Evolutionary conservation across 768 basidiomycete genomes (phyloP).

Genomic region (Astraeus odoratus): DNA sequence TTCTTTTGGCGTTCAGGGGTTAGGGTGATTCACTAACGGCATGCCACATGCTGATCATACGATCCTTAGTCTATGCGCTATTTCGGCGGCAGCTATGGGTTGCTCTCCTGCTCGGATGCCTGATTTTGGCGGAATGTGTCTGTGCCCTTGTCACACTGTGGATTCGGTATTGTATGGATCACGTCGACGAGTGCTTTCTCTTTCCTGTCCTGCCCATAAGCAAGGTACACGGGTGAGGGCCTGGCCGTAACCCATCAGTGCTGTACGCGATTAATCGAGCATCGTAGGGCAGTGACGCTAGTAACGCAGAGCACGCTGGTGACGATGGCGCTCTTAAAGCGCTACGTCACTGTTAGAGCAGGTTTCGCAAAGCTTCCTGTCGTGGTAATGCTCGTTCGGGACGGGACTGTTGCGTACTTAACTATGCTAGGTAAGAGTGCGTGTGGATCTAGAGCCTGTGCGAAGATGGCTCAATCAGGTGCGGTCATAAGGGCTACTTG

Average conservation of each 20-base stretch:
- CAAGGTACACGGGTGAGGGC: not conserved
- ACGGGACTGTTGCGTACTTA: constrained; percentile 40
- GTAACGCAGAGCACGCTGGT: constrained; percentile 35
- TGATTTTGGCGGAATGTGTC: not conserved
- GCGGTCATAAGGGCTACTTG: not conserved
- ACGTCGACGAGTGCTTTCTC: not conserved
- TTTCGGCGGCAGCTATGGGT: not conserved
- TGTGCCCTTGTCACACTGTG: not conserved
- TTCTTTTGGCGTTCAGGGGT: not conserved
- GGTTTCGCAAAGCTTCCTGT: constrained; percentile 37
- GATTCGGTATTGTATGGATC: not conserved
- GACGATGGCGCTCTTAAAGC: constrained; percentile 30
- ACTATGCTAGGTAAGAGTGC: constrained; percentile 30
- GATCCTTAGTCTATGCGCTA: not conserved
- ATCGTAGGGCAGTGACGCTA: constrained; percentile 3
- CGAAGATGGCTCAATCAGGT: not conserved
- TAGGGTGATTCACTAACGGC: not conserved
- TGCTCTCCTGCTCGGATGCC: not conserved
- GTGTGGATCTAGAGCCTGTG: not conserved
- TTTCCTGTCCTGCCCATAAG: not conserved
- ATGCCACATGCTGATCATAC: no score
- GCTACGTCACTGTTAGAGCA: constrained; percentile 27
- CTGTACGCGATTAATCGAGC: not conserved
- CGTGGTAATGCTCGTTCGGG: constrained; percentile 33
- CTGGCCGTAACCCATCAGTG: not conserved